Base-by-base conservation (phyloP, 805 yeast genomes). In the Cyberlindnera nakhonratchasimensis region DNA sequence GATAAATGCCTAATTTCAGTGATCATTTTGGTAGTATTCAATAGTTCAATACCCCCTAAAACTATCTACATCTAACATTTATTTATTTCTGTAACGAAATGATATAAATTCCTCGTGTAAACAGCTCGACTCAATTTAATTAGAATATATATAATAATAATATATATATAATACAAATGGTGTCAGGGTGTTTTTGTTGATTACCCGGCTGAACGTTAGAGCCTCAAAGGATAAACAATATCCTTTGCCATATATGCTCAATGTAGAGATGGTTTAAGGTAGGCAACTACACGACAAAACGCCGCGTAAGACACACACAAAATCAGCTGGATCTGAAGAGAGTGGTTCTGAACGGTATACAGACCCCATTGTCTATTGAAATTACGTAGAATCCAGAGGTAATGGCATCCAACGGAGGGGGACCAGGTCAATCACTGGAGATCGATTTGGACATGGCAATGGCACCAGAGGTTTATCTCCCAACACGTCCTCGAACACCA, bases 401-500 rank as follows among this genome's bases (percentile, higher is more conserved):
- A 5, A 37, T 37, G 40, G 29, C 34, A 6, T 19, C 34, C 21
- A 34, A 29, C 13, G 34, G 25, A 13, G n/a, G n/a, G n/a, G 34
- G 32, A 14, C 29, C 18, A 4, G 32, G 10, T 7, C 30, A 26
- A 6, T 20, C 25, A 16, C 18, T 40, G 21, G 52, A 52, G 36
- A 54, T 52, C 24, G 57, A 54, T 19, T 45, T 52, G 21, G 55
- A 54, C 39, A 37, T 37, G 33, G 57, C 57, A 5, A 34, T 51
- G 35, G 43, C 33, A 6, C 42, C 52, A 6, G 46, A 40, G 29
- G 29, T 26, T 13, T 25, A 33, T n/a, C 38, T 40, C 2, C 48
- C 46, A 30, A n/a, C 24, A n/a, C 36, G 23, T 12, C 38, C 35
- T 14, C 17, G 5, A 10, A 34, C 39, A 12, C 37, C 35, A 16